Evolutionary conservation across 345 rosid genomes (phyloP).

Genomic region (Angophora floribunda): DNA sequence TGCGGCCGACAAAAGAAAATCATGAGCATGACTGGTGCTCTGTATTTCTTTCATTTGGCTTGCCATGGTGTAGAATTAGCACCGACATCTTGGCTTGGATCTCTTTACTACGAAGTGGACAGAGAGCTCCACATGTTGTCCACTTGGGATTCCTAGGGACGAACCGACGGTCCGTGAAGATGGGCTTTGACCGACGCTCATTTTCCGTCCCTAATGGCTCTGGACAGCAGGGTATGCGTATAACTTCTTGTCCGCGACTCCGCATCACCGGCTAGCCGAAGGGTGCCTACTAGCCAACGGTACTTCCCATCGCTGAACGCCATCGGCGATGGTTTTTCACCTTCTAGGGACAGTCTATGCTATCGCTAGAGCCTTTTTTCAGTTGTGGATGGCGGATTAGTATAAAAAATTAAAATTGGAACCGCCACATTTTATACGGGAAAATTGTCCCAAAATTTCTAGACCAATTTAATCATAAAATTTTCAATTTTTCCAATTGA

Average conservation of each 20-base stretch:
- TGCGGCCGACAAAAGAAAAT: background rate
- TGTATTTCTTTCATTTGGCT: background rate
- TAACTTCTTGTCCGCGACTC: no score
- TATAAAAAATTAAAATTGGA: no score
- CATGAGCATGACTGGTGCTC: background rate
- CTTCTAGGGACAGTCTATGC: background rate
- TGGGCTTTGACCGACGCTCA: background rate
- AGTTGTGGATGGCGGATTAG: background rate
- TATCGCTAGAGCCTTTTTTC: background rate
- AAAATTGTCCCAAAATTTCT: no score
- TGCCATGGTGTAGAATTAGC: background rate
- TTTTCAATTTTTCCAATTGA: no score
- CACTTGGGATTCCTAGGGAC: background rate
- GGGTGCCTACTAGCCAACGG: background rate
- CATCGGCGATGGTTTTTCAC: background rate
- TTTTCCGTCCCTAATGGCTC: no score
- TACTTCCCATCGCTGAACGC: background rate
- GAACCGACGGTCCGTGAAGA: background rate
- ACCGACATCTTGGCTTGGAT: background rate
- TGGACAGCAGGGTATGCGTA: no score
- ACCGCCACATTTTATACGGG: no score
- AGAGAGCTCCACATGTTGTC: background rate
- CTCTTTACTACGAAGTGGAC: background rate
- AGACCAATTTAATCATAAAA: no score
- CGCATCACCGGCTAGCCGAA: background rate